Evolutionary conservation across 208 protist genomes (phyloP).

Genomic region (Trypanosoma caninum): DNA sequence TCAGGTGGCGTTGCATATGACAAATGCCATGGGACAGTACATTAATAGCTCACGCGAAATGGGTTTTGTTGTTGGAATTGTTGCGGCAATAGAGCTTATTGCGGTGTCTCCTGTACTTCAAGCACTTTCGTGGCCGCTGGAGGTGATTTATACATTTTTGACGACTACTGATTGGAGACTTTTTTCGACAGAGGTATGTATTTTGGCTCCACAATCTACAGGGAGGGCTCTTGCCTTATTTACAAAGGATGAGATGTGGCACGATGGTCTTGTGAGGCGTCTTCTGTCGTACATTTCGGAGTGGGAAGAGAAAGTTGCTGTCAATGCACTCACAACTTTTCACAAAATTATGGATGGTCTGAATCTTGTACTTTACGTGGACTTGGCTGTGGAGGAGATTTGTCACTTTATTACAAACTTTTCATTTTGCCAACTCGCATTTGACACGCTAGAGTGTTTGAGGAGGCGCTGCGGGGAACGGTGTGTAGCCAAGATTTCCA

Average conservation of each 20-base stretch:
- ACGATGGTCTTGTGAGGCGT: slow-evolving; percentile 17
- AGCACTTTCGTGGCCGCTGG: slow-evolving; percentile 56
- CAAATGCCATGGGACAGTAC: slow-evolving; percentile 40
- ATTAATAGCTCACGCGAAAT: slow-evolving; percentile 42
- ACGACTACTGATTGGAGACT: slow-evolving; percentile 47
- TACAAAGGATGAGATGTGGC: slow-evolving; percentile 24
- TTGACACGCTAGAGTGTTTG: slow-evolving; percentile 55
- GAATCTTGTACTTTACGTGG: slow-evolving; percentile 9
- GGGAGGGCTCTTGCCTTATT: slow-evolving; percentile 36
- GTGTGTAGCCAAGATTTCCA: slow-evolving; percentile 42
- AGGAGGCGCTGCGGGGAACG: slow-evolving; percentile 49
- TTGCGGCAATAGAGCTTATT: slow-evolving; percentile 49
- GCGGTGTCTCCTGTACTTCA: slow-evolving; percentile 44
- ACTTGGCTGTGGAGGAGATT: slow-evolving; percentile 9
- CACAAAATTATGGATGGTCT: slow-evolving; percentile 7
- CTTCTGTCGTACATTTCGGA: slow-evolving; percentile 41
- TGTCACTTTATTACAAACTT: slow-evolving; percentile 18
- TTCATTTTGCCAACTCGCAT: slow-evolving; percentile 29
- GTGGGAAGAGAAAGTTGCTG: slow-evolving; percentile 10
- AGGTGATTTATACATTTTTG: slow-evolving; percentile 51
- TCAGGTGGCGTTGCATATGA: slow-evolving; percentile 40
- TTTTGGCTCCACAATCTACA: slow-evolving; percentile 36
- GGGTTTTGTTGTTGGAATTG: slow-evolving; percentile 43
- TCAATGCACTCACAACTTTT: slow-evolving; percentile 21
- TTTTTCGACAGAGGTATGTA: slow-evolving; percentile 34